A percentile compares a stretch with the other conserved stretches of the same genome.
phyloP scores from a whole-genome alignment of 139 green algal genomes.

The Pleodorina starrii region DNA sequence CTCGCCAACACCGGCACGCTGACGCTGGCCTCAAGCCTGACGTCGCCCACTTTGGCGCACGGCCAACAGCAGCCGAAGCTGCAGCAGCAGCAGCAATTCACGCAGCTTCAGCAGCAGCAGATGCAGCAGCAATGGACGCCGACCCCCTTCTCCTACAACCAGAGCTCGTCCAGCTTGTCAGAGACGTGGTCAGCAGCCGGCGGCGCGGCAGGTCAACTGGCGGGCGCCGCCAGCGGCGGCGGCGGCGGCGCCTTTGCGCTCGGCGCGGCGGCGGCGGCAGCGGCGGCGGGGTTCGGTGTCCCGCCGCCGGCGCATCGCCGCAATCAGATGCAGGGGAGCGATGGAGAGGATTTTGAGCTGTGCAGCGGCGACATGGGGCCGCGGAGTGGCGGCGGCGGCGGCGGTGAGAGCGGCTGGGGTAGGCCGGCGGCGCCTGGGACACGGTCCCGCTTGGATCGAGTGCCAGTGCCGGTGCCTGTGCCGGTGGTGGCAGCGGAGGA shows the following conservation, averaged over 20 bases:
- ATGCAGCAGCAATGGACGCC: neutral
- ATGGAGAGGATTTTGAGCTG: neutral
- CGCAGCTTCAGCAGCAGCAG: neutral
- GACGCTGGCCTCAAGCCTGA: neutral
- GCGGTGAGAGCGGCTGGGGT: neutral
- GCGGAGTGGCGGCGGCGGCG: neutral
- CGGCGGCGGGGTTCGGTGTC: neutral
- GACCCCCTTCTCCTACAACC: neutral
- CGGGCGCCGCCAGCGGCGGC: neutral
- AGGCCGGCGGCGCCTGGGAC: neutral
- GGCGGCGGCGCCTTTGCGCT: constrained; percentile 24
- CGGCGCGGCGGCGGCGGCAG: constrained; percentile 1
- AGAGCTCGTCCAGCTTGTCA: neutral
- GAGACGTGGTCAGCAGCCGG: neutral
- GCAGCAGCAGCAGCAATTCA: neutral
- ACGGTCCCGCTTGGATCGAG: neutral
- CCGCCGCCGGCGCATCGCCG: neutral
- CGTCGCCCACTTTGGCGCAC: neutral
- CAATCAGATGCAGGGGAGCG: neutral
- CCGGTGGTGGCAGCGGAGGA: neutral
- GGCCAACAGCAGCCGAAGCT: neutral
- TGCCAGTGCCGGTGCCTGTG: neutral
- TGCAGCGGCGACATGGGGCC: neutral
- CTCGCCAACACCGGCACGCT: neutral
- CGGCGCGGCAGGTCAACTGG: neutral